Evolutionary conservation across 169 alveolate species (phyloP), one percentile per base, ranked within the genome.

Genomic region (Blepharisma undulans): DNA sequence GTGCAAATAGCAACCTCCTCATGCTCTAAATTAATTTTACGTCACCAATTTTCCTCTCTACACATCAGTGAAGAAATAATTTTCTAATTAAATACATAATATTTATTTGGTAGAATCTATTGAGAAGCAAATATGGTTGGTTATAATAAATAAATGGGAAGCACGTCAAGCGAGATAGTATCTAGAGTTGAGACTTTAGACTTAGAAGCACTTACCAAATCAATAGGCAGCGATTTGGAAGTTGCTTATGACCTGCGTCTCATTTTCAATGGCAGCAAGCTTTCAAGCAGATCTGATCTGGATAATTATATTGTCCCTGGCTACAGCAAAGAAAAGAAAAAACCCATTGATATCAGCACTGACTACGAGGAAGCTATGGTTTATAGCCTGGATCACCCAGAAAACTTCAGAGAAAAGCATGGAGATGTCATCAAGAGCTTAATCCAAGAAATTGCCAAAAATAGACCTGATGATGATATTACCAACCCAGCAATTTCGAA

Each of bases 141-240:
- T 18, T 48, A 48, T 48, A 48, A 48, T 48, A 78, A 27, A 78
- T 27, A 78, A 29, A 78, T 78, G 86, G 86, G 86, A 78, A 78
- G 27, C 34, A 10, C 86, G 29, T 27, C 86, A 29, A 78, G 86
- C 30, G 86, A 78, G 29, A 78, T 78, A 59, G 60, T 78, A 14
- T 29, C 86, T 25, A 78, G 34, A 32, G 86, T 78, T 22, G 34
- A 22, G 10, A 16, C 29, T 14, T 25, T 36, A 78, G 34, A 22
- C 25, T 12, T 36, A 25, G 86, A 78, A 14, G 86, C 29, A 7
- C 8, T 78, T 21, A 14, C 29, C 8, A 78, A 78, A 29, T 32
- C 34, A 21, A 27, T 78, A 22, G 27, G 10, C 18, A 21, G 10
- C 18, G 86, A 78, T 21, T 27, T 78, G 10, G 86, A 78, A 32